Percentiles rank a stretch among this genome's conserved stretches.
phyloP scores from a whole-genome alignment of 225 moss, liverwort and hornwort species.

The Pseudoscleropodium purum region DNA sequence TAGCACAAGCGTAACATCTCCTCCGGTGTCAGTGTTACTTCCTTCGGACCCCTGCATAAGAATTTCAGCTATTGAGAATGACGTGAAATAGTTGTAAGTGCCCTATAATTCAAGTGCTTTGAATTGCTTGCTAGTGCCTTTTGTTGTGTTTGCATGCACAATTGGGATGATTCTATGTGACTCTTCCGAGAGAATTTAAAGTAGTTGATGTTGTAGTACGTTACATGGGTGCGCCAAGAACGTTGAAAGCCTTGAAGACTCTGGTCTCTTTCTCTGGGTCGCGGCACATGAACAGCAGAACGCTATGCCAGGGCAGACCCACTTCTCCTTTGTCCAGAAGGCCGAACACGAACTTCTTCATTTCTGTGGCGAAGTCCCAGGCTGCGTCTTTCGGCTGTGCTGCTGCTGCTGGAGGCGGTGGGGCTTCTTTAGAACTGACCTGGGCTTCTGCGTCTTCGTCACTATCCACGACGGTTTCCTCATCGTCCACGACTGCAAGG shows the following conservation, averaged over 20 bases:
- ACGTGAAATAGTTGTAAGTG: not conserved
- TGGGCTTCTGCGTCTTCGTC: not conserved
- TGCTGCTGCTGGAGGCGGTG: not conserved
- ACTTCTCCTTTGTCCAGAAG: slow-evolving; percentile 24
- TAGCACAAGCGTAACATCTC: slow-evolving; percentile 44
- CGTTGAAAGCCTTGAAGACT: slow-evolving; percentile 37
- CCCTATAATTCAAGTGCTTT: not conserved
- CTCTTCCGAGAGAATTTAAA: not conserved
- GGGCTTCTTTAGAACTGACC: not conserved
- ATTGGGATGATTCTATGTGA: not conserved
- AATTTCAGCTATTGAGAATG: not conserved
- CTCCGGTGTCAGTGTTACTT: slow-evolving; percentile 24
- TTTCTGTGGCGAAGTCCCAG: slow-evolving; percentile 35
- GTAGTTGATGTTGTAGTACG: not conserved
- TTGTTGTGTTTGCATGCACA: not conserved
- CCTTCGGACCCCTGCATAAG: slow-evolving; percentile 20
- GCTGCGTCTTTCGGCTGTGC: not conserved
- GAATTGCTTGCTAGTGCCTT: not conserved
- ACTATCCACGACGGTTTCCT: not conserved
- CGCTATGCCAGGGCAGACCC: slow-evolving; percentile 41
- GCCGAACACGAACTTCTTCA: slow-evolving; percentile 45
- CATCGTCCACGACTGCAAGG: slow-evolving; percentile 20
- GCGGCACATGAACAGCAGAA: slow-evolving; percentile 35
- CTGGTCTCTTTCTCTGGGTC: slow-evolving; percentile 10
- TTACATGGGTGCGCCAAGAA: slow-evolving; percentile 48